Evolutionary conservation across 768 basidiomycete species (phyloP), one percentile per base, ranked within the genome.

Genomic region (Saitozyma sp.): DNA sequence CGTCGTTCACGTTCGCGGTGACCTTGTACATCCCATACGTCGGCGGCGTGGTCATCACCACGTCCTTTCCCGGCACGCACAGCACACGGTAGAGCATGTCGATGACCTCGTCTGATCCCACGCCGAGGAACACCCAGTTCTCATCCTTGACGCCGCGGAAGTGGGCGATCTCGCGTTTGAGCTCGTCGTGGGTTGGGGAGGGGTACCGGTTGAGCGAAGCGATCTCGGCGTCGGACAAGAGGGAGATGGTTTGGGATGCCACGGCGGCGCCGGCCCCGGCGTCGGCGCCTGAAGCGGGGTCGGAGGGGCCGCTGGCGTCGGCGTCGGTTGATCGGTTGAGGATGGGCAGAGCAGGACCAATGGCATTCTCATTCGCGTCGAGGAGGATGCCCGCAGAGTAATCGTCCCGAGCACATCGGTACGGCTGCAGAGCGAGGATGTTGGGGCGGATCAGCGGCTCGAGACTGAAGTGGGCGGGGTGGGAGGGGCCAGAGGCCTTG

Each of bases 11-110:
- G 73, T 96, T 89, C 9, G 95, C 96, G 62, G 89, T 92, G 0
- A 98, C 95, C 11, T 84, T 78, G 80, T 98, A 97, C 95, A 98
- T 99, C 16, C 95, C 96, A 76, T 98, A 98, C 11, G 96, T 97
- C 6, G 96, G 96, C 0, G 95, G 95, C 1, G 90, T 91, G 42
- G 86, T 88, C 74, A 98, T 79, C 41, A 96, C 89, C 75, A 88
- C 89, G 69, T 98, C 95, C 58, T 80, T 83, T 0, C 80, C 84
- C 0, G 96, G 96, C 1, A 80, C 81, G 68, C 94, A 93, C 65
- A 90, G 88, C 40, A 98, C 86, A 16, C 96, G 86, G 82, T 95
- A 93, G 53, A 98, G 83, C 58, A 98, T 82, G 76, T 99, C 96
- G 68, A 98, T 93, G 48, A 93, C 88, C 73, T 99, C 96, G 80